These are phyloP conservation scores for Solanum neorickii DNA, from an alignment of 257 asterid genomes.

Conservation along the genomic window DNA sequence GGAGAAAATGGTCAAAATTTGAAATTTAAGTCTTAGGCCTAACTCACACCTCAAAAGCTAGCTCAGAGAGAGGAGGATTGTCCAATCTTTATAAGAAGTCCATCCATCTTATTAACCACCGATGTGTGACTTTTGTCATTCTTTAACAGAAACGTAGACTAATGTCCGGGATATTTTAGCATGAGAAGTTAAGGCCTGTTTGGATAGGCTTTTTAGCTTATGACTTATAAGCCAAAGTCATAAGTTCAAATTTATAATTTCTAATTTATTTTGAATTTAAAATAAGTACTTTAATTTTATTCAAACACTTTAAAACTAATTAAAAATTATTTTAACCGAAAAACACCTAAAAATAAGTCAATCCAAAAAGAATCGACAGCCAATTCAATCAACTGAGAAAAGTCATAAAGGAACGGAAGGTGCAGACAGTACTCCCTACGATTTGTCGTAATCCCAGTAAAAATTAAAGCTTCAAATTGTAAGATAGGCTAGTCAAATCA, in stretches of 20 bases:
- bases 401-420: neutral
- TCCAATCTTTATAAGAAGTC: accelerated
- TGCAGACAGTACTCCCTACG: no score
- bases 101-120: accelerated
- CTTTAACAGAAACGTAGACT: neutral
- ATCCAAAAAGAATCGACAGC: neutral
- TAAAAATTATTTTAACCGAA: accelerated
- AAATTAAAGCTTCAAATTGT: neutral
- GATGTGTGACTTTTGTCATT: no score
- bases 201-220: no score
- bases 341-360: no score
- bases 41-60: no score
- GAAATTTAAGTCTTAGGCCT: no score
- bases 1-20: neutral
- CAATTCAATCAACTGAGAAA: neutral
- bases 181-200: neutral
- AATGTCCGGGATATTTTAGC: neutral
- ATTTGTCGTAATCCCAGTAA: neutral
- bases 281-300: no score
- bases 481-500: neutral
- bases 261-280: no score
- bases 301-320: no score
- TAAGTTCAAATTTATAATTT: no score
- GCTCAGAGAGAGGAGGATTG: accelerated
- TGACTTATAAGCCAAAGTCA: no score